Percentiles rank a stretch among this genome's conserved stretches.
phyloP scores from a whole-genome alignment of 805 yeast genomes.

The Candida sithepensis region DNA sequence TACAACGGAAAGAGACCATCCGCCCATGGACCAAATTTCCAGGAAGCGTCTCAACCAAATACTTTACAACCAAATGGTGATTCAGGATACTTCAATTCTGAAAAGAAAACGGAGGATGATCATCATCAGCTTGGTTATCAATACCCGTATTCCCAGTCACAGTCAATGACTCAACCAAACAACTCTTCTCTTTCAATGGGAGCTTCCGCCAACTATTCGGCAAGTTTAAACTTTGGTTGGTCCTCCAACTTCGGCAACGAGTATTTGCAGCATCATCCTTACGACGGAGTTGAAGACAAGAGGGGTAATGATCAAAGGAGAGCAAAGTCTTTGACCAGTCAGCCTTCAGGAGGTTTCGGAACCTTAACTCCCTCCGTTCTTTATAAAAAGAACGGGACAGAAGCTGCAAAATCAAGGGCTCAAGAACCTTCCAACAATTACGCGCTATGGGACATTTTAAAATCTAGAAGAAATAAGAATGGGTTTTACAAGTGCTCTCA shows the following conservation, averaged over 20 bases:
- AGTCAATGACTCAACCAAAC: not conserved
- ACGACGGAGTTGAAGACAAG: not conserved
- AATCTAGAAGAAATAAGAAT: conserved; percentile 28
- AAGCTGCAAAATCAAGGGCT: conserved; percentile 25
- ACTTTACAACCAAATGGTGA: conserved; percentile 1
- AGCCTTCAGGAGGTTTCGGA: not conserved
- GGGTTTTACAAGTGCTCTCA: conserved; percentile 46
- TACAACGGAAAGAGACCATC: not conserved
- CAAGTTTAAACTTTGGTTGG: not conserved
- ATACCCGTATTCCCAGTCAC: conserved; percentile 5
- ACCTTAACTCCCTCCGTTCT: not conserved
- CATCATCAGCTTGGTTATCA: conserved; percentile 8
- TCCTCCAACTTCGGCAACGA: not conserved
- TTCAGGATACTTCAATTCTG: conserved; percentile 3
- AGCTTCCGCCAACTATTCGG: not conserved
- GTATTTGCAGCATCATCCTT: not conserved
- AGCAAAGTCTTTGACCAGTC: not conserved
- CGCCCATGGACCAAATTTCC: not conserved
- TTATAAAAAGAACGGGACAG: conserved; percentile 1
- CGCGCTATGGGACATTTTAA: conserved; percentile 13
- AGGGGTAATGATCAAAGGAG: not conserved
- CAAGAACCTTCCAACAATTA: conserved; percentile 20
- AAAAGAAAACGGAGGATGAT: conserved; percentile 11
- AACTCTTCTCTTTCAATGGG: not conserved
- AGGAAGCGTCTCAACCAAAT: not conserved